Evolutionary conservation across 768 basidiomycete species (phyloP), one percentile per base, ranked within the genome.

Genomic region (Leccinum disarticulatum): DNA sequence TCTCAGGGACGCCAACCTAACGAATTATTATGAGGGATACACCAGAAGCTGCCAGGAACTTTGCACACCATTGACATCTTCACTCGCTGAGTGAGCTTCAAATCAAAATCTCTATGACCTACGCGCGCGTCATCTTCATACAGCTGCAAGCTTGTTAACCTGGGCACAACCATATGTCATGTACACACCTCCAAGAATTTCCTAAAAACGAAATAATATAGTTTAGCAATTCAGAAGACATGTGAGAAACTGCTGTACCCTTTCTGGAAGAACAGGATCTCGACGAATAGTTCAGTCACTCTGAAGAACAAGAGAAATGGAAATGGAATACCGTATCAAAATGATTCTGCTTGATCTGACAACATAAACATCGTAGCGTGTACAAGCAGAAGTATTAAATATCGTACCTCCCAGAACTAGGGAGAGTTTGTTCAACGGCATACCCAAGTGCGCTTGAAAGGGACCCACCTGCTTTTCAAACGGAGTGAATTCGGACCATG

Each of bases 231-330:
- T 6, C 22, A 38, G 25, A 6, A 22, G 7, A 38, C 57, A 52
- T 1, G 17, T n/a, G 60, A 64, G 73, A 54, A 33, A 48, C 5
- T 22, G 54, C 53, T 51, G 28, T 65, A 90, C 89, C 97, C 97
- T 84, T 99, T 98, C 76, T 99, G 97, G 77, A 98, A 99, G 80
- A 98, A 98, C 51, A 98, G 74, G 47, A 97, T 82, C 88, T 90
- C 64, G 9, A 64, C 30, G 60, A 27, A 57, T 19, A 25, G 13
- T 27, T 63, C 51, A 66, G 60, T 49, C 47, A 46, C 55, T 60
- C 55, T 66, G 70, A 73, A 30, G 25, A 5, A 46, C 17, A 17
- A 6, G 33, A 33, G 22, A 25, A 35, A 56, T 15, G 31, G 54
- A 54, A 19, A 47, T 5, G 65, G 72, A 62, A 11, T 66, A 91